Conservation (phyloP, 2,329 filamentous ascomycete genomes). For the Trichothecium sympodiale region DNA sequence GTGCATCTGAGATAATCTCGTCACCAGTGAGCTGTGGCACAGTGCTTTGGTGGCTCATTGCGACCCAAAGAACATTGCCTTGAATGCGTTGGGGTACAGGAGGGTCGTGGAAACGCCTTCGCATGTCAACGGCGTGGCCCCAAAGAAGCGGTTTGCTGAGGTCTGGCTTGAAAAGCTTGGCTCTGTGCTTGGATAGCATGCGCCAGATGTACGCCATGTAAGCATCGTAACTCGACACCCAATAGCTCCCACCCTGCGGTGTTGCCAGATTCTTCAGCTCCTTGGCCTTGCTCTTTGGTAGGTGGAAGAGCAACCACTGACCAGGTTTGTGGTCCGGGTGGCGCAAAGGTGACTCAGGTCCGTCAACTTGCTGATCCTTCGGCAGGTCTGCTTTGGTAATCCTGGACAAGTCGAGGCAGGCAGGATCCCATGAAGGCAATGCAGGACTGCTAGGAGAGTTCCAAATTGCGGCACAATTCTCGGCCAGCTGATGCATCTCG, state of each 20-base stretch:
- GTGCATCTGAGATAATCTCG: constrained; percentile 23
- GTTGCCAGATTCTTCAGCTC: constrained; percentile 25
- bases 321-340: constrained; percentile 16
- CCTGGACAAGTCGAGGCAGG: constrained; percentile 21
- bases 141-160: constrained; percentile 17
- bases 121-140: constrained; percentile 28
- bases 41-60: constrained; percentile 13
- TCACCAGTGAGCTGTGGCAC: constrained; percentile 16
- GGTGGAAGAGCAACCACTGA: constrained; percentile 25
- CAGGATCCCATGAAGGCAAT: constrained; percentile 22
- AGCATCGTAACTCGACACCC: constrained; percentile 36
- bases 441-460: constrained; percentile 9
- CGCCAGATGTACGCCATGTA: constrained; percentile 31
- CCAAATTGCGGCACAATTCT: constrained; percentile 25
- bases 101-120: constrained; percentile 20
- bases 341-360: constrained; percentile 13
- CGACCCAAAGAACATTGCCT: constrained; percentile 21
- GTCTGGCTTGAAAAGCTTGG: constrained; percentile 19
- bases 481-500: constrained; percentile 26
- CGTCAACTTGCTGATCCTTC: constrained; percentile 18
- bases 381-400: constrained; percentile 17
- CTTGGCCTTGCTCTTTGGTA: constrained; percentile 29
- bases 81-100: constrained; percentile 20
- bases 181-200: constrained; percentile 21
- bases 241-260: constrained; percentile 18